Evolutionary conservation across 2,329 filamentous ascomycete species (phyloP).

Genomic region (Metarhizium album): DNA sequence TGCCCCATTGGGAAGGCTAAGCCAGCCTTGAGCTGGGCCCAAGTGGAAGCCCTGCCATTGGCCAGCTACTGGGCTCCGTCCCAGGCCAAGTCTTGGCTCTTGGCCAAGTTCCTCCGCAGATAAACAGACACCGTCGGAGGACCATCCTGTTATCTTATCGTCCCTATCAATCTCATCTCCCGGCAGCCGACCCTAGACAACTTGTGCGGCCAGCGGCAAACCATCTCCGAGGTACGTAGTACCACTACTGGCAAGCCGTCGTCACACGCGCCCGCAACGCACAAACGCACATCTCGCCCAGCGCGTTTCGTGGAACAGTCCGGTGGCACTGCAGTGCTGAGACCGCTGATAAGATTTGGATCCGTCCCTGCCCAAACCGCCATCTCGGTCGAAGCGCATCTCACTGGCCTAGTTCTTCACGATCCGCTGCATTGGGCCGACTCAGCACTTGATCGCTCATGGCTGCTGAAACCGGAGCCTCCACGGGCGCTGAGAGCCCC

Average conservation of each 20-base stretch:
- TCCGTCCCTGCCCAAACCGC: no score
- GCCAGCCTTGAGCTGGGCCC: conserved; percentile 5
- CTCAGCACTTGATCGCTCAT: not conserved
- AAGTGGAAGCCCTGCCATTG: not conserved
- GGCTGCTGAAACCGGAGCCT: conserved; percentile 16
- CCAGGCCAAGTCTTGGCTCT: not conserved
- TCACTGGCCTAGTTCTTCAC: not conserved
- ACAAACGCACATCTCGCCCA: not conserved
- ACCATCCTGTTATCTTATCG: conserved; percentile 6
- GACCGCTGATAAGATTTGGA: no score
- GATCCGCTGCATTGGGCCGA: not conserved
- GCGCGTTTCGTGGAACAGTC: not conserved
- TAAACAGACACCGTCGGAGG: not conserved
- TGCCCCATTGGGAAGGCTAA: conserved; percentile 9
- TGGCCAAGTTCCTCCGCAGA: no score
- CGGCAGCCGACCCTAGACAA: not conserved
- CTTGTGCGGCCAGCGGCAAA: not conserved
- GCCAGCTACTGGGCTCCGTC: not conserved
- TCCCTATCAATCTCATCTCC: conserved; percentile 6
- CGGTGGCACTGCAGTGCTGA: not conserved
- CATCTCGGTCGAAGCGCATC: not conserved
- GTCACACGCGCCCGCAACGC: not conserved
- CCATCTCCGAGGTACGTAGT: no score
- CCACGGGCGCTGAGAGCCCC: conserved; percentile 25
- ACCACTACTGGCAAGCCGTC: not conserved